Evolutionary conservation across 768 basidiomycete genomes (phyloP), one percentile per base, ranked within the genome.

Genomic region (Psilocybe sp.): DNA sequence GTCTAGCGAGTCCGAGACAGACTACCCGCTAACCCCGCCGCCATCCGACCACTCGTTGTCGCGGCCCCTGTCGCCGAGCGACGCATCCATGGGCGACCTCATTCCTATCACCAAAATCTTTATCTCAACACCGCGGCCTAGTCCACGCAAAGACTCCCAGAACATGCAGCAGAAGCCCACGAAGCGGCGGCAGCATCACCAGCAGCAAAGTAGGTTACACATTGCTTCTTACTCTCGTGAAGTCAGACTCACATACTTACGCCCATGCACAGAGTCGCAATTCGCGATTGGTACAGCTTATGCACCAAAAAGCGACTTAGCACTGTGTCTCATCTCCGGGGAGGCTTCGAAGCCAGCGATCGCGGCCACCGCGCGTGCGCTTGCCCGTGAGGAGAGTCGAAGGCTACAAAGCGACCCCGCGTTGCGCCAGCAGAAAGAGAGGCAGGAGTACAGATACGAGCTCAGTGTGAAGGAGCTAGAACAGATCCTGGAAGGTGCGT

Each of bases 11-110:
- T 79, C 80, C 15, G 85, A 87, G 48, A 64, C 78, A 3, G 79
- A 82, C 59, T 89, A 83, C 63, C 89, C 89, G 36, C 70, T 81
- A 39, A 91, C 89, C 0, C 89, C 89, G n/a, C 89, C 89, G 3
- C 69, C 78, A 14, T 91, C 89, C 7, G 88, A 89, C 62, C 77
- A 76, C 58, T 81, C 85, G 19, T 80, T 78, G 19, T 87, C 87
- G 10, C 73, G 82, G 49, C 74, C 83, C 23, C 68, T 82, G 19
- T 84, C 85, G 2, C 85, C 85, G 9, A 74, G 68, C 46, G 52
- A 61, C 28, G 50, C 49, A 23, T 32, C 49, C 23, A 28, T 28
- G 47, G 54, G 14, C 56, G 41, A 53, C 15, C 41, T 49, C 41
- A 52, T 61, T 5, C 56, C 62, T 28, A 43, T 56, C 14, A 55